phyloP scores from a whole-genome alignment of 2,329 filamentous ascomycete species.

The Phoma sp. region DNA sequence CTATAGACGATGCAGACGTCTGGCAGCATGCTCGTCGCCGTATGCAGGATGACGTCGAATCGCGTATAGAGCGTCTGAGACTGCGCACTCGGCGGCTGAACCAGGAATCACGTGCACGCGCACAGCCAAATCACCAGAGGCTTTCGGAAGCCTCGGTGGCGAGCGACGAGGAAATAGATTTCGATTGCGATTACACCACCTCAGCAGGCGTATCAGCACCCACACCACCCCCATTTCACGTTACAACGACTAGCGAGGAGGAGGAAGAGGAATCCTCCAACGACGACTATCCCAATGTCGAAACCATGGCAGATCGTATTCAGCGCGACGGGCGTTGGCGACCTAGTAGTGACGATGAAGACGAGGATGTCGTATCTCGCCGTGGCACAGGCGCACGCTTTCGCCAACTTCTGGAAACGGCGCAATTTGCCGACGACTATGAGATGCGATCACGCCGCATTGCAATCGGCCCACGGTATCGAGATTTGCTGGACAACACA shows the following conservation, averaged over 20 bases:
- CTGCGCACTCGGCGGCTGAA: conserved; percentile 24
- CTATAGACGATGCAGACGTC: conserved; percentile 42
- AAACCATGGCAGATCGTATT: conserved; percentile 49
- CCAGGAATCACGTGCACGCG: conserved; percentile 8
- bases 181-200: conserved; percentile 40
- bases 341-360: conserved; percentile 46
- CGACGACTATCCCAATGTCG: conserved; percentile 47
- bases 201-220: conserved; percentile 42
- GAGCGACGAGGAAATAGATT: conserved; percentile 30
- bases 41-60: conserved; percentile 33
- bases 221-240: conserved; percentile 50
- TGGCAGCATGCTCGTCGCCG: conserved; percentile 39
- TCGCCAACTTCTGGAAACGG: conserved; percentile 30
- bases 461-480: conserved; percentile 11
- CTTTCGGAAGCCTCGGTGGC: conserved; percentile 8
- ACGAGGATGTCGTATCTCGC: conserved; percentile 40
- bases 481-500: conserved; percentile 11
- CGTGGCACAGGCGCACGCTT: conserved; percentile 34
- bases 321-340: conserved; percentile 48
- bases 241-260: conserved; percentile 47
- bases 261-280: conserved; percentile 45
- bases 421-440: conserved; percentile 42
- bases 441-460: conserved; percentile 9
- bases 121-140: conserved; percentile 5
- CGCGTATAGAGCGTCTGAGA: conserved; percentile 36